Percentiles rank a stretch among this genome's conserved stretches.
Evolutionary conservation across 1,284 basidiomycete species (phyloP).

Genomic region (Pterulicium gracile): DNA sequence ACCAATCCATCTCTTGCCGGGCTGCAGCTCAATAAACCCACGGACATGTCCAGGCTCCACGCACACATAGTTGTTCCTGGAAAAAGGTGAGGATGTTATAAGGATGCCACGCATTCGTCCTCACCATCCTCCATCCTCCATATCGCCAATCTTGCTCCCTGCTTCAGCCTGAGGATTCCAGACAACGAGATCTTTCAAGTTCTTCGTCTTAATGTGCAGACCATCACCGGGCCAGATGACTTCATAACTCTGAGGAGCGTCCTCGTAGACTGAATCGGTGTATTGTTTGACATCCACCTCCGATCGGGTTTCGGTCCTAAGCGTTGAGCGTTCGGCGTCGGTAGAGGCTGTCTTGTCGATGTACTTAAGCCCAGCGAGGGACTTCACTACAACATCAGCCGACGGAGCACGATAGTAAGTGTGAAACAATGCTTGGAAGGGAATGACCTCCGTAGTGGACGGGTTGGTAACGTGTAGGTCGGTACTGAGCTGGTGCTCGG

Average conservation of each 20-base stretch:
- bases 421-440: slow-evolving; percentile 81
- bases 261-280: slow-evolving; percentile 71
- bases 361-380: slow-evolving; percentile 53
- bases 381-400: slow-evolving; percentile 42
- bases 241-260: slow-evolving; percentile 44
- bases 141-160: slow-evolving; percentile 69
- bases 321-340: slow-evolving; percentile 33
- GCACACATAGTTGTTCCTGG: slow-evolving; percentile 72
- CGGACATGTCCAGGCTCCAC: slow-evolving; percentile 80
- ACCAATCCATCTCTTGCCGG: slow-evolving; percentile 64
- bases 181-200: slow-evolving; percentile 70
- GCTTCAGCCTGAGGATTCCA: slow-evolving; percentile 76
- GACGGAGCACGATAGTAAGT: slow-evolving; percentile 71
- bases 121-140: slow-evolving; percentile 82
- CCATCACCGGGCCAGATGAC: slow-evolving; percentile 50
- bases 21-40: slow-evolving; percentile 47
- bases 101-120: slow-evolving; percentile 14
- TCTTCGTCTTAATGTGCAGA: slow-evolving; percentile 44
- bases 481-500: slow-evolving; percentile 64
- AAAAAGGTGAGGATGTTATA: slow-evolving; percentile 7
- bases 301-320: slow-evolving; percentile 51
- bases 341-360: slow-evolving; percentile 68
- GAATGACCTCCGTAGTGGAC: slow-evolving; percentile 23
- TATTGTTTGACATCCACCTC: slow-evolving; percentile 51
- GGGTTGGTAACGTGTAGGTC: slow-evolving; percentile 73